Percentiles rank a stretch among this genome's conserved stretches.
phyloP scores from a whole-genome alignment of 352 stramenopile genomes.

The Globisporangium acanthophoron region DNA sequence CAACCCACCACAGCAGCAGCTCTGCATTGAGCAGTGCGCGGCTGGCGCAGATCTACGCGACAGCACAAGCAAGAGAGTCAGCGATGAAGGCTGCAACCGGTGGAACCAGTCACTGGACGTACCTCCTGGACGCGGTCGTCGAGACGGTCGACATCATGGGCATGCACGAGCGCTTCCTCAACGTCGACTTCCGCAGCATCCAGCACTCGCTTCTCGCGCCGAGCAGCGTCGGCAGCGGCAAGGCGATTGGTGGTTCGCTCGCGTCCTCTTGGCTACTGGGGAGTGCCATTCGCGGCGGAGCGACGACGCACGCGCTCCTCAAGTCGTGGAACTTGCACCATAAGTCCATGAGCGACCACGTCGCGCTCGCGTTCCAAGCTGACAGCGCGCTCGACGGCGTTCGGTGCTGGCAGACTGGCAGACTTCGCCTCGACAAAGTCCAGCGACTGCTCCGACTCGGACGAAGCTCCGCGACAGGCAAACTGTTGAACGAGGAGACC shows the following conservation, averaged over 20 bases:
- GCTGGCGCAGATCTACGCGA: slow-evolving; percentile 28
- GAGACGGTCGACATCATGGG: slow-evolving; percentile 34
- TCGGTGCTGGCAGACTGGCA: slow-evolving; percentile 17
- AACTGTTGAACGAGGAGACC: background rate
- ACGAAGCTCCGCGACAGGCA: no score
- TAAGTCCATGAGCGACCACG: slow-evolving; percentile 22
- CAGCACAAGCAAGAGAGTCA: background rate
- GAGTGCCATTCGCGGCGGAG: background rate
- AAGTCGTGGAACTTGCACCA: slow-evolving; percentile 24
- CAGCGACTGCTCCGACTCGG: slow-evolving; percentile 7
- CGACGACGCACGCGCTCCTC: slow-evolving; percentile 10
- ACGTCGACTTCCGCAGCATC: slow-evolving; percentile 33
- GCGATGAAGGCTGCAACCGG: background rate
- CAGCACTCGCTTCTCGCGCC: slow-evolving; percentile 17
- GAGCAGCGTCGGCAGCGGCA: background rate
- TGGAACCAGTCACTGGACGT: slow-evolving; percentile 15
- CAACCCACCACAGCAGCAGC: background rate
- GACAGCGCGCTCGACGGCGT: slow-evolving; percentile 24
- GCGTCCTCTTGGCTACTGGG: slow-evolving; percentile 7
- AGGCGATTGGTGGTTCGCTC: slow-evolving; percentile 6
- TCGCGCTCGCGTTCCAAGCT: slow-evolving; percentile 25
- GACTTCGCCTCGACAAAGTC: slow-evolving; percentile 4
- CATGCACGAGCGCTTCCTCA: slow-evolving; percentile 18
- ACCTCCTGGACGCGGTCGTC: slow-evolving; percentile 17
- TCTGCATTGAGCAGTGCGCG: slow-evolving; percentile 10